These are phyloP conservation scores for Diaporthe vaccinii DNA, from an alignment of 2,329 filamentous ascomycete species.

Conservation along the genomic window DNA sequence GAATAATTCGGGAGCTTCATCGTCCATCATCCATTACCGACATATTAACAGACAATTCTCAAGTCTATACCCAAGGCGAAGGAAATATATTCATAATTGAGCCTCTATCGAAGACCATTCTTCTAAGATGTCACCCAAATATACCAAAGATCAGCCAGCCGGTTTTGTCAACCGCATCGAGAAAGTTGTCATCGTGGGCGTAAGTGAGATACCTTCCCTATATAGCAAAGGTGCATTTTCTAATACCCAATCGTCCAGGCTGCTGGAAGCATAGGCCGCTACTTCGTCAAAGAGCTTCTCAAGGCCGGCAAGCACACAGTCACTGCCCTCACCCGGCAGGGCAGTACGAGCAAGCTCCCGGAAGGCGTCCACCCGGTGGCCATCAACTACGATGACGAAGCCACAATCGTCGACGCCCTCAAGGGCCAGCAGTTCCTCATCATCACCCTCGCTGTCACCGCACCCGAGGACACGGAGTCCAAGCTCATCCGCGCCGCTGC, in stretches of 20 bases:
- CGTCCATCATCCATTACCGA: neutral
- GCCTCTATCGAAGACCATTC: neutral
- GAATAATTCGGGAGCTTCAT: neutral
- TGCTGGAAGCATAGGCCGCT: conserved; percentile 56
- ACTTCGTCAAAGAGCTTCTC: conserved; percentile 57
- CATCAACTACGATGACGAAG: conserved; percentile 60
- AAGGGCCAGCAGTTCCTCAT: conserved; percentile 68
- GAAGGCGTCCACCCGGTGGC: conserved; percentile 55
- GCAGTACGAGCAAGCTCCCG: conserved; percentile 58
- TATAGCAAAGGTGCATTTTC: neutral
- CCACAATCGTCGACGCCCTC: conserved; percentile 63
- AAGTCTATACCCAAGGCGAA: neutral
- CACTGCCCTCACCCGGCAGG: conserved; percentile 63
- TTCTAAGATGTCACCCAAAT: conserved; percentile 35
- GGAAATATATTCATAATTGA: neutral
- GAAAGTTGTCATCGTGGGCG: conserved; percentile 62
- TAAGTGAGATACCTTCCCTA: conserved; percentile 49
- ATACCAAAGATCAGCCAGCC: conserved; percentile 43
- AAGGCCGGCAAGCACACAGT: conserved; percentile 63
- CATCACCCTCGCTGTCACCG: conserved; percentile 63
- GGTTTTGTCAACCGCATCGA: conserved; percentile 55
- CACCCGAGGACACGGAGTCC: conserved; percentile 59
- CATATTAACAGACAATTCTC: neutral
- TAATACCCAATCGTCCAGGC: conserved; percentile 50
- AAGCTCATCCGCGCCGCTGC: conserved; percentile 68